A percentile compares a stretch with the other conserved stretches of the same genome.
Conservation (phyloP, 371 early-diverging fungal species). For the Apophysomyces ossiformis region DNA sequence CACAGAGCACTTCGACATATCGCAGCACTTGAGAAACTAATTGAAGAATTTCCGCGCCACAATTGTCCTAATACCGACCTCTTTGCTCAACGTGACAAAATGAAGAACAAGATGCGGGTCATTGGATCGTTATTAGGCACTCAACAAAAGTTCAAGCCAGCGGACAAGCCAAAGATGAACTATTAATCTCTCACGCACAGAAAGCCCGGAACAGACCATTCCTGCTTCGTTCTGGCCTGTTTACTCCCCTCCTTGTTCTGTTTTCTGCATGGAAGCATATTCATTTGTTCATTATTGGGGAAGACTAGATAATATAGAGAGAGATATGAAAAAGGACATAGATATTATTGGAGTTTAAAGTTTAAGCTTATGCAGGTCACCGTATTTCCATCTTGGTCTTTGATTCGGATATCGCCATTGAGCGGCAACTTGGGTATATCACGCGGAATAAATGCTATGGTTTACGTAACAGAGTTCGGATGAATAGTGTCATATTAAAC, state of each 20-base stretch:
- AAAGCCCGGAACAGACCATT: too few species aligned
- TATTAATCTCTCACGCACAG: conserved; percentile 24
- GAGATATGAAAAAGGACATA: background rate
- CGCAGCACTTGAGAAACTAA: conserved; percentile 47
- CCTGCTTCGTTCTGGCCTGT: too few species aligned
- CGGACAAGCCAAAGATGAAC: conserved; percentile 36
- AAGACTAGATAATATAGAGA: too few species aligned
- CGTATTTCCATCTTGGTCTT: conserved; percentile 42
- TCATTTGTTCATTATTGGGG: too few species aligned
- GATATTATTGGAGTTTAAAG: conserved; percentile 35
- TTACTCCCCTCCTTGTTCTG: too few species aligned
- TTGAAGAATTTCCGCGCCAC: conserved; percentile 57
- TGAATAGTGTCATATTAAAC: background rate
- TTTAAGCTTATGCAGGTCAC: conserved; percentile 50
- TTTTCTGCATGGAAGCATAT: too few species aligned
- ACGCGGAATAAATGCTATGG: conserved; percentile 45
- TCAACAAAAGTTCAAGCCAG: conserved; percentile 43
- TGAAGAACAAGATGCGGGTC: conserved; percentile 66
- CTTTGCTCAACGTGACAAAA: conserved; percentile 57
- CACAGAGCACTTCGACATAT: conserved; percentile 53
- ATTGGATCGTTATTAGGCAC: conserved; percentile 59
- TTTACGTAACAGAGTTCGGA: background rate
- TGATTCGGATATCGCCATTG: conserved; percentile 44
- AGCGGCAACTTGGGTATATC: conserved; percentile 51
- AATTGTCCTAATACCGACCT: conserved; percentile 65